Conservation (phyloP, 2,329 filamentous ascomycete species). For the Ceratocystis eucalypticola region DNA sequence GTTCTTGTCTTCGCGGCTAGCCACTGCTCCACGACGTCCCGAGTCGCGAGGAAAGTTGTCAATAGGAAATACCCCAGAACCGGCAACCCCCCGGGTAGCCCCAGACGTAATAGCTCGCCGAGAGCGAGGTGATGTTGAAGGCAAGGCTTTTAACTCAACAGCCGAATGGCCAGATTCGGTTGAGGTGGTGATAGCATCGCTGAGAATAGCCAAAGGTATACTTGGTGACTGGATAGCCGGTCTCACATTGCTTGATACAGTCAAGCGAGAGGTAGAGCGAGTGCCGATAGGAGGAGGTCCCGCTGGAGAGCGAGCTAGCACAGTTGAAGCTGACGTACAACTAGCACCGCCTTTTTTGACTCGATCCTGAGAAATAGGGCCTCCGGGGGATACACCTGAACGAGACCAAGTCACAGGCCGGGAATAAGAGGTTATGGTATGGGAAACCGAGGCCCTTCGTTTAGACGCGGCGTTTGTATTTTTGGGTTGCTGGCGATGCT, state of each 20-base stretch:
- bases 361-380: neutral
- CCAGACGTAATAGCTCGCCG: slow-evolving; percentile 14
- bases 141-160: neutral
- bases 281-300: neutral
- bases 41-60: slow-evolving; percentile 18
- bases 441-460: neutral
- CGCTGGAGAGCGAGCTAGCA: neutral
- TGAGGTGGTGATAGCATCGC: slow-evolving; percentile 2
- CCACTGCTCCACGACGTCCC: slow-evolving; percentile 32
- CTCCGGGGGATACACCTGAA: neutral
- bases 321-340: neutral
- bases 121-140: slow-evolving; percentile 5
- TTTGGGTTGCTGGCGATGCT: neutral
- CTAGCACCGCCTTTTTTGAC: slow-evolving; percentile 9
- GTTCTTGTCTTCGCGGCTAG: slow-evolving; percentile 70
- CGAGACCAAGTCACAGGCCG: neutral
- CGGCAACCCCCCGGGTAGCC: slow-evolving; percentile 14
- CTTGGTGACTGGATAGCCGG: neutral
- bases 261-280: neutral
- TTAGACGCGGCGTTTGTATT: neutral
- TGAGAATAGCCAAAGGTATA: neutral
- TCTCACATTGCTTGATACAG: neutral
- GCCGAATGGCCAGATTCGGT: neutral
- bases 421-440: neutral
- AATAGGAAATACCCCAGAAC: slow-evolving; percentile 15